Base-by-base conservation (phyloP, 2,329 filamentous ascomycete species). In the Ophiocordyceps robertsii region DNA sequence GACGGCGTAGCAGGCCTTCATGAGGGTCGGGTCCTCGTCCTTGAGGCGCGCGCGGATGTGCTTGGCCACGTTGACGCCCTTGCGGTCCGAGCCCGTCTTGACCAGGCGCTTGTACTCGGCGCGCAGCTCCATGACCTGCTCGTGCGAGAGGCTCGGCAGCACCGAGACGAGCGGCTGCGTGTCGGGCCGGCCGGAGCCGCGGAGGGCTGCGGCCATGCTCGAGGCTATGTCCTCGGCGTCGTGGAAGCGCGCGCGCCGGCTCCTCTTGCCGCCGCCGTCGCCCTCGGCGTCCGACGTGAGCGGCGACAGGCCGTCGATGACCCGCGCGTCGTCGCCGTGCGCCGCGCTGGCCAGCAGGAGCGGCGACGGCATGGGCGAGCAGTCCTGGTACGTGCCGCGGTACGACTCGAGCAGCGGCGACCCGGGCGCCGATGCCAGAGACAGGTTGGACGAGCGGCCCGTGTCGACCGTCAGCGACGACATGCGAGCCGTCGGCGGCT, bases 361-460 rank as follows among this genome's bases (percentile, higher is more conserved):
- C 1, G 89, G 86, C 0, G 88, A 88, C 0, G 89, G 89, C 86
- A 95, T 95, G 0, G 90, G 89, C 0, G 89, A 95, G 53, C 93
- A 84, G 44, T 85, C 86, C 61, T 96, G 90, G 54, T 94, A 96
- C 1, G 89, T 95, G 33, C 90, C 90, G 47, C 82, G 83, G 62
- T 96, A 96, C 1, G 92, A 82, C 63, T 96, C 90, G 2, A 95
- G 75, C 40, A 96, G 69, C 1, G 90, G 92, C 47, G 87, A 95
- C 1, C 77, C 77, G 0, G 88, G 86, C 2, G 86, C 73, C 19
- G 67, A 65, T 2, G 73, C 65, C 2, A 78, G 58, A 12, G 73
- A 69, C 40, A 67, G 48, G 40, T 52, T 57, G 17, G 58, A 58
- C 3, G 56, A 40, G n/a, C 65, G 62, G 6, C 65, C 64, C 3